Conservation (phyloP, 2,329 filamentous ascomycete species). For the Aspergillus felis region DNA sequence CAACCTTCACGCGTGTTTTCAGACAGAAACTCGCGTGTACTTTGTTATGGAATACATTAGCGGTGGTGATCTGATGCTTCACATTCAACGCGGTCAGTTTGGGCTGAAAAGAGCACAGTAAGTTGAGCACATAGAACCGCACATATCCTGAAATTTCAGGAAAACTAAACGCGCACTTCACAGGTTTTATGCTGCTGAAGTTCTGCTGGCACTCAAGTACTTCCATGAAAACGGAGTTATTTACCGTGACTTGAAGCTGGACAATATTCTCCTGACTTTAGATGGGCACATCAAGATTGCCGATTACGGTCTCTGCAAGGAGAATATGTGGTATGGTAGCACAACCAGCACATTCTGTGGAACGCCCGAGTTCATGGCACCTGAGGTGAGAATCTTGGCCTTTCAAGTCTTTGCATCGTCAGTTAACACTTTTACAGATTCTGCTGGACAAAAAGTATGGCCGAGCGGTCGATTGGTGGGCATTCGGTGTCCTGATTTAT, state of each 20-base stretch:
- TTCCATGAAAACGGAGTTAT: constrained; percentile 99
- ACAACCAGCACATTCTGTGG: constrained; percentile 98
- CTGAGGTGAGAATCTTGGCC: constrained; percentile 62
- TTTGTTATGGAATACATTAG: constrained; percentile 99
- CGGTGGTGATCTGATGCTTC: constrained; percentile 97
- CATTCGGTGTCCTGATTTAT: constrained; percentile 97
- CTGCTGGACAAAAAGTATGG: constrained; percentile 97
- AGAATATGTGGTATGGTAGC: constrained; percentile 99
- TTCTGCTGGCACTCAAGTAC: constrained; percentile 95
- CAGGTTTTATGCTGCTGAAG: constrained; percentile 95
- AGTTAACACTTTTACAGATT: constrained; percentile 57
- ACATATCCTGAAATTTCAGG: neutral
- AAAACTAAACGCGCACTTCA: neutral
- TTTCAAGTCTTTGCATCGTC: neutral
- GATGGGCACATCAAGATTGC: constrained; percentile 98
- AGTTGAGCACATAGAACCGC: constrained; percentile 35
- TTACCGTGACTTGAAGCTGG: constrained; percentile 77
- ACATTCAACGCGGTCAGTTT: constrained; percentile 96
- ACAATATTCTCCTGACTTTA: constrained; percentile 87
- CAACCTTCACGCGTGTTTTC: constrained; percentile 95
- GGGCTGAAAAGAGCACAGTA: constrained; percentile 93
- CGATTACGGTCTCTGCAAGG: constrained; percentile 98
- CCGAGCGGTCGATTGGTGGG: constrained; percentile 98
- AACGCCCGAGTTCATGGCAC: constrained; percentile 99
- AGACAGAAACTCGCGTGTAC: constrained; percentile 96